Evolutionary conservation across 805 yeast genomes (phyloP).

Genomic region (Lipomyces sp.): DNA sequence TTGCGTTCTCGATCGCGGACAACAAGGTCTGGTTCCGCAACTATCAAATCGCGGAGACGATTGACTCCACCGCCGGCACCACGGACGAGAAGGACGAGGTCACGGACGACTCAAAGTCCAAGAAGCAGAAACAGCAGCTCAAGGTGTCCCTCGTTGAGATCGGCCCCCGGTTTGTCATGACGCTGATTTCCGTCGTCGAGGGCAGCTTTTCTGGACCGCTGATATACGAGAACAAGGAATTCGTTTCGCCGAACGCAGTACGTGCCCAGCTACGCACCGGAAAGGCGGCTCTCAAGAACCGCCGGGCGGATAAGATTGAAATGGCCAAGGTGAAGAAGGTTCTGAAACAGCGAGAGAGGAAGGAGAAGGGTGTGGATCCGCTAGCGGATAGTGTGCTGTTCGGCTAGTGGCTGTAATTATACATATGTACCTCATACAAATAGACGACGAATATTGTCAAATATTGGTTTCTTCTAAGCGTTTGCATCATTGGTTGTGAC

Average conservation of each 20-base stretch:
- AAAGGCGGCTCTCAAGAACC: constrained; percentile 72
- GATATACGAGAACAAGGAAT: constrained; percentile 94
- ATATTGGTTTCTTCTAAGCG: too few species aligned
- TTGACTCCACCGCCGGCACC: constrained; percentile 40
- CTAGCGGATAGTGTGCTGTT: constrained; percentile 21
- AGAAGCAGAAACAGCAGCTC: constrained; percentile 40
- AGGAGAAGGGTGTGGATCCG: constrained; percentile 20
- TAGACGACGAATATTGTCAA: too few species aligned
- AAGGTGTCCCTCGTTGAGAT: constrained; percentile 84
- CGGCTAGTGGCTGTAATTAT: background rate
- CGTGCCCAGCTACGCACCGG: constrained; percentile 83
- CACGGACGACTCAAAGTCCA: constrained; percentile 36
- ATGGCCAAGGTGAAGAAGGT: constrained; percentile 17
- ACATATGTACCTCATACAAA: too few species aligned
- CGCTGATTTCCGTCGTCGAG: constrained; percentile 85
- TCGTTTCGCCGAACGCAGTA: constrained; percentile 91
- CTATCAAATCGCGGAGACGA: constrained; percentile 77
- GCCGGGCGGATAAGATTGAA: constrained; percentile 55
- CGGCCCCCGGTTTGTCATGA: constrained; percentile 94
- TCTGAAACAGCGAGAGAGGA: constrained; percentile 14
- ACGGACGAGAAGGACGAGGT: constrained; percentile 49
- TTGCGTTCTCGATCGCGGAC: constrained; percentile 89
- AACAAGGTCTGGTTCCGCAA: constrained; percentile 94
- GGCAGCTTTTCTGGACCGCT: constrained; percentile 98
- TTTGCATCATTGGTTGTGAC: too few species aligned